Evolutionary conservation across 73 alveolate genomes (phyloP), one percentile per base, ranked within the genome.

Genomic region (Symbiodinium pilosum): DNA sequence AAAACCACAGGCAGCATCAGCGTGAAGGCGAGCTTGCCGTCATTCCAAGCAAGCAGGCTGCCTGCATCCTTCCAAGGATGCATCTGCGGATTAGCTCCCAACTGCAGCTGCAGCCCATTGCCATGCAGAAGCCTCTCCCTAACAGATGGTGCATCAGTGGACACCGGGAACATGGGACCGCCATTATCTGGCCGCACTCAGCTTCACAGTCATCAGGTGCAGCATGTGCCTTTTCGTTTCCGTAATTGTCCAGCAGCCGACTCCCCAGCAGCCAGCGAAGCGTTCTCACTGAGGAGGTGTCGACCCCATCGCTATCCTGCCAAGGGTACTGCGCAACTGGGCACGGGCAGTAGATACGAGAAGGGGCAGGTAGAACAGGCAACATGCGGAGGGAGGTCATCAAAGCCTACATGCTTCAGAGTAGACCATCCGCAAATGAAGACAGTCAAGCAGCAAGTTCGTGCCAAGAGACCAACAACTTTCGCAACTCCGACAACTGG

Each of bases 241-340:
- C 95, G n/a, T 88, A 88, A 71, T 84, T 41, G 39, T 64, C 44
- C 26, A 40, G 44, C 18, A 88, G 95, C 36, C 87, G 86, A 64
- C 32, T 64, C 39, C 95, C 95, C 24, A 88, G 69, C 8, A 64
- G 87, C 87, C 87, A 88, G 42, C 86, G 95, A 28, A 88, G 95
- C 1, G 47, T 32, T 30, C 16, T 36, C 64, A 68, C 87, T 16
- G 95, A 47, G 8, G 51, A 40, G 43, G 77, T 59, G 71, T 64
- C 86, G 11, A 40, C n/a, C 30, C 38, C 30, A 7, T 88, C 95
- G 41, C 85, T 30, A 42, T 73, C 85, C 85, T 73, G 43, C 9
- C 11, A 26, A 59, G 77, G 38, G 77, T 9, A 47, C 14, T 47
- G 14, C 59, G 59, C 21, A 47, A n/a, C n/a, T n/a, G n/a, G n/a